Conservation (phyloP, 2,329 filamentous ascomycete species). For the Nigrospora osmanthi region DNA sequence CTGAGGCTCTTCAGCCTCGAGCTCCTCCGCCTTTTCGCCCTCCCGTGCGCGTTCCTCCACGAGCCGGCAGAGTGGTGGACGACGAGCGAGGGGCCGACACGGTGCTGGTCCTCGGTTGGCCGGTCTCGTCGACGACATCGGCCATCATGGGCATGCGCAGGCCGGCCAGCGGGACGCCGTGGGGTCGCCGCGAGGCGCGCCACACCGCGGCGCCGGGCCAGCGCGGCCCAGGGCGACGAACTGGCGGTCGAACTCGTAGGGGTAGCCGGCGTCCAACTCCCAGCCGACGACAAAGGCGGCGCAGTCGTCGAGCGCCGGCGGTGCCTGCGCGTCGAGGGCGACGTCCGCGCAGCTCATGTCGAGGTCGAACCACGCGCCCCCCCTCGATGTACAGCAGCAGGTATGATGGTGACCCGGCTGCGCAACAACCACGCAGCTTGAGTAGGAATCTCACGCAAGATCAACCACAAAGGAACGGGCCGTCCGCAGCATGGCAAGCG, state of each 20-base stretch:
- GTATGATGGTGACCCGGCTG: neutral
- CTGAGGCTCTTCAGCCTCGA: no score
- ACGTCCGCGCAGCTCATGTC: constrained; percentile 6
- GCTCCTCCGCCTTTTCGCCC: neutral
- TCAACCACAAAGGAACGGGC: no score
- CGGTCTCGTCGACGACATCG: constrained; percentile 10
- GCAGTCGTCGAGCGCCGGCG: neutral
- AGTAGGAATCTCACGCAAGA: no score
- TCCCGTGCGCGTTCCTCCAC: constrained; percentile 6
- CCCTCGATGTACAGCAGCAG: constrained; percentile 8
- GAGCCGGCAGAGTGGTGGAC: constrained; percentile 7
- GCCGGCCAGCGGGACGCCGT: constrained; percentile 4
- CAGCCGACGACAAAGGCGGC: constrained; percentile 15
- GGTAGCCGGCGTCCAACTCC: constrained; percentile 17
- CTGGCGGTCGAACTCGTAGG: constrained; percentile 7
- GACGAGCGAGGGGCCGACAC: constrained; percentile 2
- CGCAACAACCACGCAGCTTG: no score
- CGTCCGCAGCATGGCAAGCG: no score
- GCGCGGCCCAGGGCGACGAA: constrained; percentile 5
- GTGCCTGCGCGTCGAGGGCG: constrained; percentile 21
- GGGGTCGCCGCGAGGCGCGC: neutral
- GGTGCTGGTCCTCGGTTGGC: constrained; percentile 3
- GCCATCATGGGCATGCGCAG: constrained; percentile 6
- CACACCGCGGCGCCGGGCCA: constrained; percentile 5
- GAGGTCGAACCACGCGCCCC: constrained; percentile 8